Evolutionary conservation across 2,329 filamentous ascomycete species (phyloP).

Genomic region (Boeremia lycopersici): DNA sequence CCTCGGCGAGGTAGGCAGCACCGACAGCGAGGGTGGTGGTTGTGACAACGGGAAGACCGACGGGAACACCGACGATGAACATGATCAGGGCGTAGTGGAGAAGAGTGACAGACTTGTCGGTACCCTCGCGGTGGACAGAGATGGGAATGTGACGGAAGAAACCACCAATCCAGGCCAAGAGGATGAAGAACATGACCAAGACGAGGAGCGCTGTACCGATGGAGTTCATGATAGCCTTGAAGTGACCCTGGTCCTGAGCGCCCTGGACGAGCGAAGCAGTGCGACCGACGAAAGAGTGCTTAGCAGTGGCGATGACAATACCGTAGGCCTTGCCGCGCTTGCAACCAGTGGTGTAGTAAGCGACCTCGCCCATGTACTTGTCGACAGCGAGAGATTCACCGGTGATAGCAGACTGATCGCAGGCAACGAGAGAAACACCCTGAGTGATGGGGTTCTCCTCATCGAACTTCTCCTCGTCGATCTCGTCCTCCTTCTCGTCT

Average conservation of each 20-base stretch:
- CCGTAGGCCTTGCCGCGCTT: conserved; percentile 80
- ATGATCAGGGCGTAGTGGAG: conserved; percentile 56
- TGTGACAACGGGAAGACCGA: conserved; percentile 78
- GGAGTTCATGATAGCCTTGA: conserved; percentile 80
- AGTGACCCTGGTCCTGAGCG: conserved; percentile 70
- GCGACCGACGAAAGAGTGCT: conserved; percentile 76
- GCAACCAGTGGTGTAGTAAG: conserved; percentile 82
- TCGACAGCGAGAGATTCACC: conserved; percentile 80
- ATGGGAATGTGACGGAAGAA: conserved; percentile 76
- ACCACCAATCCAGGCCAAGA: conserved; percentile 76
- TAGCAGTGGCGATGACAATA: conserved; percentile 70
- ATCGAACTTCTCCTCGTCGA: conserved; percentile 64
- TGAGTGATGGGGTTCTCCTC: conserved; percentile 60
- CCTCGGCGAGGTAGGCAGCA: conserved; percentile 76
- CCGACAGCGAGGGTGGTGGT: conserved; percentile 79
- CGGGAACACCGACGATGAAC: conserved; percentile 78
- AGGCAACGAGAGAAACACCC: conserved; percentile 71
- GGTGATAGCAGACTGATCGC: conserved; percentile 81
- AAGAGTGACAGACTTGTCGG: conserved; percentile 63
- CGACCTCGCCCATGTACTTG: conserved; percentile 76
- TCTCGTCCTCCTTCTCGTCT: conserved; percentile 66
- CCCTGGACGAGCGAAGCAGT: conserved; percentile 76
- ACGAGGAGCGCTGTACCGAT: conserved; percentile 77
- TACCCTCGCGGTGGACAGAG: conserved; percentile 60
- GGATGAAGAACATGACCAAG: conserved; percentile 78